Conservation (phyloP, 2,329 filamentous ascomycete species). For the Diaporthe citri region DNA sequence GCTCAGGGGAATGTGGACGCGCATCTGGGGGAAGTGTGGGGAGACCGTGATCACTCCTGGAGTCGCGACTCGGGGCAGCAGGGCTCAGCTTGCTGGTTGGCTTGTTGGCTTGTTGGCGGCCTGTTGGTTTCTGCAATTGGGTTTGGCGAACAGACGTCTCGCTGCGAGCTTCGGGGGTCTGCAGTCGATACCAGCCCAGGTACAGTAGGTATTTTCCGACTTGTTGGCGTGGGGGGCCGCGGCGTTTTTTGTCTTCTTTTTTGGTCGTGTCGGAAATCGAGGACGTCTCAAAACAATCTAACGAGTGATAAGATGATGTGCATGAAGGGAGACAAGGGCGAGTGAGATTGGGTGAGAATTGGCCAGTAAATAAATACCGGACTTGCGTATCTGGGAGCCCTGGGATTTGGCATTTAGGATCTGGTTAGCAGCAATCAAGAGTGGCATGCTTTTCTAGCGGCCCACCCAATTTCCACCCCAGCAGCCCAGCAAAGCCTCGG, state of each 20-base stretch:
- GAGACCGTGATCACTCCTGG: background rate
- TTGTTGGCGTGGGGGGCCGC: background rate
- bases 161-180: background rate
- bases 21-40: slow-evolving; percentile 22
- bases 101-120: background rate
- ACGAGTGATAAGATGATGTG: background rate
- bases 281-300: background rate
- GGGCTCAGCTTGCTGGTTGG: background rate
- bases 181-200: background rate
- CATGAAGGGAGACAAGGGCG: slow-evolving; percentile 4
- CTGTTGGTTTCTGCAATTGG: background rate
- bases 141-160: slow-evolving; percentile 23
- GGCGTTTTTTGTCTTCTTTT: background rate
- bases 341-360: background rate
- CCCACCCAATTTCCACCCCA: slow-evolving; percentile 19
- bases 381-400: background rate
- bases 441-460: slow-evolving; percentile 33
- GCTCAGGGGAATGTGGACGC: slow-evolving; percentile 20
- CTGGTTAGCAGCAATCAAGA: background rate
- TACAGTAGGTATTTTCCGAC: background rate
- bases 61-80: background rate
- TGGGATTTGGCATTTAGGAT: background rate
- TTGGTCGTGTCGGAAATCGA: background rate
- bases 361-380: slow-evolving; percentile 14
- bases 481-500: slow-evolving; percentile 22